Evolutionary conservation across 352 stramenopile species (phyloP).

Genomic region (Pythium oligandrum): DNA sequence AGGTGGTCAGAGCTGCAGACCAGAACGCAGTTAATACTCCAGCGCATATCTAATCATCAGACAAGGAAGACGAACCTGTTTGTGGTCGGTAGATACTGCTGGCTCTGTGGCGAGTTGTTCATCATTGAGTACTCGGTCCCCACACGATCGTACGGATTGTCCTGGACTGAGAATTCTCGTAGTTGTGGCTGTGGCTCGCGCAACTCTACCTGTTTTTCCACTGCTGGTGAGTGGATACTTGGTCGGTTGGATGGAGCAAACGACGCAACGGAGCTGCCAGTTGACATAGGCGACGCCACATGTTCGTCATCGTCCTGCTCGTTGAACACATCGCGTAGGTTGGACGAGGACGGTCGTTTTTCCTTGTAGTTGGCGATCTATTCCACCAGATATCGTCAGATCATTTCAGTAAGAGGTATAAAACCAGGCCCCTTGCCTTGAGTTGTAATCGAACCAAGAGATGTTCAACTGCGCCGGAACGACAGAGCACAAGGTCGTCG

Average conservation of each 20-base stretch:
- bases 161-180: conserved; percentile 22
- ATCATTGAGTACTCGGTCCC: conserved; percentile 9
- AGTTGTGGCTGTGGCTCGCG: conserved; percentile 29
- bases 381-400: conserved; percentile 2
- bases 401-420: background rate
- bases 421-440: conserved; percentile 46
- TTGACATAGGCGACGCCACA: conserved; percentile 11
- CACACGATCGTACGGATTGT: conserved; percentile 8
- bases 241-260: background rate
- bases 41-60: no score
- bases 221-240: conserved; percentile 6
- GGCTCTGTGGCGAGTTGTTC: conserved; percentile 7
- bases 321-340: conserved; percentile 4
- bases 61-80: no score
- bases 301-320: conserved; percentile 29
- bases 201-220: conserved; percentile 27
- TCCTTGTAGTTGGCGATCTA: conserved; percentile 81
- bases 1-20: conserved; percentile 2
- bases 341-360: conserved; percentile 36
- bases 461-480: conserved; percentile 85
- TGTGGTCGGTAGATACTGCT: no score
- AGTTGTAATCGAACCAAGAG: conserved; percentile 89
- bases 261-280: conserved; percentile 1
- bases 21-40: no score
- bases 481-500: conserved; percentile 89